Evolutionary conservation across 495 filamentous ascomycete species (phyloP), one percentile per base, ranked within the genome.

Genomic region (Hypoxylon lienhwacheense): DNA sequence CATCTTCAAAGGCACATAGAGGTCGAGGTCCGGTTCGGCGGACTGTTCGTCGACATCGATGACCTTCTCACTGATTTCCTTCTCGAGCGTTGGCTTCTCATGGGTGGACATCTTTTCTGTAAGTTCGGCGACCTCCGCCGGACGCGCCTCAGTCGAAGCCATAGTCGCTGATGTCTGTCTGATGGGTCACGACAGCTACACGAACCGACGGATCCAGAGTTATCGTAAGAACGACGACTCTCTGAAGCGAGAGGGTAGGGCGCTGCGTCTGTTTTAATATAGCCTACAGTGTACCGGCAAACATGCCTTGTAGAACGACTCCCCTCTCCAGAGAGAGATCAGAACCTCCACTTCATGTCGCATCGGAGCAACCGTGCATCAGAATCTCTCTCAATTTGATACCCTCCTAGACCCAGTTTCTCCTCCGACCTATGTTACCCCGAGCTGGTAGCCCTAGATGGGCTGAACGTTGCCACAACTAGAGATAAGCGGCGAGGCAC

Each of bases 1-100:
- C 63, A 77, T 68, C 24, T 67, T 64, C 46, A 82, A 69, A 20
- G 79, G 79, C 29, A 67, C 58, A 53, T 74, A 77, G 4, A 73
- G 70, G 51, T 77, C 78, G 26, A 77, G 69, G 6, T 71, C 70
- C 45, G 70, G 66, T 48, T 73, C 67, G 21, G 58, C 47, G 7
- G 52, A 35, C 42, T 68, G 63, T 1, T 44, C 47, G 16, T 63
- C 64, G 36, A 43, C 46, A 33, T 65, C 49, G 36, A 61, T 21
- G n/a, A 55, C 41, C 36, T 64, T 64, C 55, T 64, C 56, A 24
- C 56, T 25, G 3, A 39, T 29, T 36, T 55, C 50, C 21, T 54
- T 58, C 41, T 47, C 47, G 22, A 34, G 36, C n/a, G n/a, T n/a
- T n/a, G n/a, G n/a, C 21, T 54, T 58, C 41, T 47, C 47, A 19